These are phyloP conservation scores for Pichia inconspicua DNA, from an alignment of 1,139 yeast species.

Conservation along the genomic window DNA sequence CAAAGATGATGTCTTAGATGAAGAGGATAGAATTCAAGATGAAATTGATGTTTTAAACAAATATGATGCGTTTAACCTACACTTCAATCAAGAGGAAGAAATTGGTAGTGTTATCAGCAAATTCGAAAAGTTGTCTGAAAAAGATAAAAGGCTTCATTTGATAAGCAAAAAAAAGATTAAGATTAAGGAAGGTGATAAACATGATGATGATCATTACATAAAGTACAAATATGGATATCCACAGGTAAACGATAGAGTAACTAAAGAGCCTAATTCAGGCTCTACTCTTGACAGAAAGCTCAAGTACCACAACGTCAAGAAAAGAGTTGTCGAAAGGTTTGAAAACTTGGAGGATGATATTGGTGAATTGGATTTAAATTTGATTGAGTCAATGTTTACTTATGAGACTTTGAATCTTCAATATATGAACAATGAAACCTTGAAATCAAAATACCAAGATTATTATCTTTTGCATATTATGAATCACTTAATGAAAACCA, in stretches of 20 bases:
- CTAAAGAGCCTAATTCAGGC: conserved; percentile 5
- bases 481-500: conserved; percentile 79
- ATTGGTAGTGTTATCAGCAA: conserved; percentile 29
- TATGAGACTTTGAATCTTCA: conserved; percentile 71
- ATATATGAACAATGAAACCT: conserved; percentile 35
- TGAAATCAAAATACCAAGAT: conserved; percentile 46
- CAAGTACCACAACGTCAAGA: conserved; percentile 23
- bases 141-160: conserved; percentile 5
- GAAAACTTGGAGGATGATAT: conserved; percentile 9
- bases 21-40: conserved; percentile 29
- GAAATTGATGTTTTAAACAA: conserved; percentile 27
- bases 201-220: conserved; percentile 13
- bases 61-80: conserved; percentile 65
- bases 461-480: conserved; percentile 64
- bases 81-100: conserved; percentile 52
- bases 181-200: conserved; percentile 8
- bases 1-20: conserved; percentile 27
- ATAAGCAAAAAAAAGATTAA: conserved; percentile 4
- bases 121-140: conserved; percentile 21
- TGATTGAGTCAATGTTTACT: conserved; percentile 57
- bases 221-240: conserved; percentile 19
- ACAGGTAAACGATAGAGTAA: conserved; percentile 2
- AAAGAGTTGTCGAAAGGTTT: conserved; percentile 18
- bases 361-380: conserved; percentile 26
- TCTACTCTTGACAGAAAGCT: conserved; percentile 11